Percentiles rank a stretch among this genome's conserved stretches.
These are phyloP conservation scores for Microsporum canis DNA, from an alignment of 2,329 filamentous ascomycete species.

Conservation along the genomic window DNA sequence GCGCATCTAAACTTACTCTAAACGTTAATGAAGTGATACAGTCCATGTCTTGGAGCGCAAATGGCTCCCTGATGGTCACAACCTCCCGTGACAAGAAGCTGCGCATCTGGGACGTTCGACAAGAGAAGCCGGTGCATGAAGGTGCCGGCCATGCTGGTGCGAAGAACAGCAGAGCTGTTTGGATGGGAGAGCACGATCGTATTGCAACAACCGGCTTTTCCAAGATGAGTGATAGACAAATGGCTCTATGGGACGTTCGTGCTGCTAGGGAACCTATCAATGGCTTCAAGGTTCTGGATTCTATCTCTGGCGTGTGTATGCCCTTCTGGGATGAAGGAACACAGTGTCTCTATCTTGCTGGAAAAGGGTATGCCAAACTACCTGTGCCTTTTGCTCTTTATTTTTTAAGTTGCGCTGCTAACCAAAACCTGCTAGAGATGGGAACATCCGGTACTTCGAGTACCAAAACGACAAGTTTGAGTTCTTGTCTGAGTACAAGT, in stretches of 20 bases:
- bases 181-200: constrained; percentile 94
- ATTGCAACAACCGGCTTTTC: constrained; percentile 96
- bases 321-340: constrained; percentile 99
- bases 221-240: constrained; percentile 92
- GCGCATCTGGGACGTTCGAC: constrained; percentile 91
- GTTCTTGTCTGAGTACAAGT: constrained; percentile 94
- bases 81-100: constrained; percentile 98
- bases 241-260: constrained; percentile 90
- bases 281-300: constrained; percentile 82
- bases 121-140: constrained; percentile 79
- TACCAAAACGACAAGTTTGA: constrained; percentile 99
- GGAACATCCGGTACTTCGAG: constrained; percentile 98
- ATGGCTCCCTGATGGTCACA: constrained; percentile 74
- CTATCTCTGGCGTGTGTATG: constrained; percentile 96
- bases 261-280: constrained; percentile 69
- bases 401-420: not conserved
- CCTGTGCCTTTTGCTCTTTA: constrained; percentile 11
- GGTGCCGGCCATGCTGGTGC: constrained; percentile 77
- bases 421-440: constrained; percentile 52
- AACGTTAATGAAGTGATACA: constrained; percentile 89
- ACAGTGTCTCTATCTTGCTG: constrained; percentile 88
- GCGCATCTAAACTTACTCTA: constrained; percentile 60
- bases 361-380: constrained; percentile 64
- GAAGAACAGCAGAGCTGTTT: constrained; percentile 94
- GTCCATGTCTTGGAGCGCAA: constrained; percentile 89